phyloP scores from a whole-genome alignment of 345 rosid species.

The Eucalyptus erythrocorys region DNA sequence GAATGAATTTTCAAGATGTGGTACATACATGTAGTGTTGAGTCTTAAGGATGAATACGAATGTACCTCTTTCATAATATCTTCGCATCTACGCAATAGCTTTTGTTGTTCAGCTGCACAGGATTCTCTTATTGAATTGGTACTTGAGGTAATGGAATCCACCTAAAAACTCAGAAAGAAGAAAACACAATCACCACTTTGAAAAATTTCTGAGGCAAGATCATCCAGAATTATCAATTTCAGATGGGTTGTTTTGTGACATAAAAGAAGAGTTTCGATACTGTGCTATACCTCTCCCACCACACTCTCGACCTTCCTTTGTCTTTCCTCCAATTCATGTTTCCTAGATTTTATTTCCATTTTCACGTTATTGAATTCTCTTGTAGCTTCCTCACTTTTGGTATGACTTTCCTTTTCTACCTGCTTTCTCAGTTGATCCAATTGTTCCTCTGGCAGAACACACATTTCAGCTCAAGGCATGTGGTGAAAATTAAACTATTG shows the following conservation, averaged over 20 bases:
- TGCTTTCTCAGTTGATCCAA: constrained; percentile 39
- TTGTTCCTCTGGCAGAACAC: constrained; percentile 41
- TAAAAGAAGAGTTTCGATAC: not conserved
- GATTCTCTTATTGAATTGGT: constrained; percentile 43
- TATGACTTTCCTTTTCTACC: constrained; percentile 47
- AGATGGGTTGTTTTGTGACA: not conserved
- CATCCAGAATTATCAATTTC: not conserved
- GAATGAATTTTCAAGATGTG: not conserved
- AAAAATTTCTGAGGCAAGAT: not conserved
- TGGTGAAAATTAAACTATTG: not conserved
- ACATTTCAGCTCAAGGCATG: not conserved
- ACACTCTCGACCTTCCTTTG: constrained; percentile 68
- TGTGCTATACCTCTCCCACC: constrained; percentile 43
- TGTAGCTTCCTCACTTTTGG: constrained; percentile 38
- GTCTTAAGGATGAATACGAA: not conserved
- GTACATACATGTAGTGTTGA: not conserved
- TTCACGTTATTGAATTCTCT: constrained; percentile 36
- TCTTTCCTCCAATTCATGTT: constrained; percentile 54
- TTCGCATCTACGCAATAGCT: constrained; percentile 38
- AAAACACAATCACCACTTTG: not conserved
- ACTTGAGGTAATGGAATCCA: constrained; percentile 49
- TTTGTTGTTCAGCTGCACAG: constrained; percentile 45
- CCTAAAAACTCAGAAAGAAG: constrained; percentile 17
- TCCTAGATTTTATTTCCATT: constrained; percentile 48
- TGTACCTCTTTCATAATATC: constrained; percentile 65